Base-by-base conservation (phyloP, 1,284 basidiomycete genomes). In the Testicularia cyperi region DNA sequence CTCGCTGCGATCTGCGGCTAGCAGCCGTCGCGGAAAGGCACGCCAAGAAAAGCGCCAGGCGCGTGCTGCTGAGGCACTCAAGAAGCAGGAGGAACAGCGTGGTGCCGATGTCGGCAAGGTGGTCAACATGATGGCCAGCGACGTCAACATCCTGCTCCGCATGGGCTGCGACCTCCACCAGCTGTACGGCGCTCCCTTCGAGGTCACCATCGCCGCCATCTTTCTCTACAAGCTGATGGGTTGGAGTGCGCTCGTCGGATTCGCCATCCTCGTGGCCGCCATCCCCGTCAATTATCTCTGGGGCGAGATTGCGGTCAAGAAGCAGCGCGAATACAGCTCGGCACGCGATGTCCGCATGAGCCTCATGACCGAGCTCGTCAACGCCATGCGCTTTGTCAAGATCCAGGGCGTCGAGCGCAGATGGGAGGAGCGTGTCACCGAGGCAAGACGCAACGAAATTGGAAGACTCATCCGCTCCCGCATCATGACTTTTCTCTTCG, bases 331-430 rank as follows among this genome's bases (percentile, higher is more conserved):
- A 76, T 88, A 19, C 79, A 86, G 30, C 33, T 81, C 83, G 9
- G 85, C 89, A 0, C 81, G 88, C 8, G 92, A 96, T 71, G 86
- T 85, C 70, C 83, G 92, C 2, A 92, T 95, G 84, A 82, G 81
- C 0, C 85, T 90, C 14, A 78, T 95, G 65, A 92, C 86, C 49
- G 92, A 96, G 77, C 80, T 96, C 14, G 29, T 36, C 27, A 65
- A 53, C 40, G 87, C 83, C 78, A 80, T 88, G 57, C 88, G 88
- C 68, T 88, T 90, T 70, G 86, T 91, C 80, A 91, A 91, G 48
- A 51, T 37, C 27, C 52, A 64, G 26, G 60, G 65, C 8, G 45
- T 58, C 18, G 67, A 64, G 26, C 33, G 38, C 5, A 44, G 54
- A 13, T 77, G 67, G 66, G 55, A 64, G 21, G 31, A 43, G 13